Percentiles rank a stretch among this genome's conserved stretches.
phyloP scores from a whole-genome alignment of 2,329 filamentous ascomycete species.

The Ceratocystis albifundus region DNA sequence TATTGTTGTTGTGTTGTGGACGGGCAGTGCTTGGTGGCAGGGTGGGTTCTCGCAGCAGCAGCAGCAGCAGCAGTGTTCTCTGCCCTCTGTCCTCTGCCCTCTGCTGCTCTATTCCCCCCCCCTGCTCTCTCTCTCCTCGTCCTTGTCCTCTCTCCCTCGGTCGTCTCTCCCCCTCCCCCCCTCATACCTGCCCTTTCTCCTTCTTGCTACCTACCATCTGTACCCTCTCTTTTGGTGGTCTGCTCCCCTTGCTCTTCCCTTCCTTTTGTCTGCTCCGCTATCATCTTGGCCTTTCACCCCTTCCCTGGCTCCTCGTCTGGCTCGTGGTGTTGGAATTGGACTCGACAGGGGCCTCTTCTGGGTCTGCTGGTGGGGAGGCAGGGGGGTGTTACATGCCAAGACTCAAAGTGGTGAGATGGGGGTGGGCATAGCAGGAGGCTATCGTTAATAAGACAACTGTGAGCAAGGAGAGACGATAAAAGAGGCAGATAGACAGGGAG shows the following conservation, averaged over 20 bases:
- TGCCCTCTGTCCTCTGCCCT: too few species aligned
- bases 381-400: constrained; percentile 11
- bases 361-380: not conserved
- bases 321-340: constrained; percentile 11
- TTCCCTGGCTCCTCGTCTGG: not conserved
- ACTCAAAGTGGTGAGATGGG: not conserved
- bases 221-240: not conserved
- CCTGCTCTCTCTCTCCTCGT: not conserved
- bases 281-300: constrained; percentile 3
- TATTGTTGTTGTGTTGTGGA: too few species aligned
- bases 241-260: not conserved
- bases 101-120: too few species aligned
- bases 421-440: not conserved
- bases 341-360: not conserved
- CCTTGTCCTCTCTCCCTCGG: not conserved
- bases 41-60: too few species aligned
- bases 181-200: not conserved
- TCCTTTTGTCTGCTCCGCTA: not conserved
- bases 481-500: not conserved
- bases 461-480: not conserved
- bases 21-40: too few species aligned
- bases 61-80: too few species aligned
- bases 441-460: not conserved
- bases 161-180: not conserved
- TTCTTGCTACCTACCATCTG: not conserved